phyloP scores from a whole-genome alignment of 1,139 yeast genomes.

The Kodamaea sp. region DNA sequence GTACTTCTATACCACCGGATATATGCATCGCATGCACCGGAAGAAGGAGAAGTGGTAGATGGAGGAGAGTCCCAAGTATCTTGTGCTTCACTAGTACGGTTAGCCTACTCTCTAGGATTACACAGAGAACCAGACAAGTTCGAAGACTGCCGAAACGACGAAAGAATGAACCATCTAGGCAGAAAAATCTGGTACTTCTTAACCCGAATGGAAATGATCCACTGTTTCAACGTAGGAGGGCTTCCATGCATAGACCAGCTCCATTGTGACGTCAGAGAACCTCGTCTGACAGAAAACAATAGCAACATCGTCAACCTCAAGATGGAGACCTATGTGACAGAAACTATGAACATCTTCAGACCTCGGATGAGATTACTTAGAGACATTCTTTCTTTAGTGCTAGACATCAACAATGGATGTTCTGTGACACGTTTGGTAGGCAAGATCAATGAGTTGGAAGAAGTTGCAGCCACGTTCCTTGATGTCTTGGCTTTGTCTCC shows the following conservation, averaged over 20 bases:
- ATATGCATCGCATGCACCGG: conserved; percentile 50
- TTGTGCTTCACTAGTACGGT: conserved; percentile 46
- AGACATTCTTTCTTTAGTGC: conserved; percentile 13
- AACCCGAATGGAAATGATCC: conserved; percentile 23
- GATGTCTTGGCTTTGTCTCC: conserved; percentile 3
- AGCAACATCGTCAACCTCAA: conserved; percentile 2
- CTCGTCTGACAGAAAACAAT: conserved; percentile 19
- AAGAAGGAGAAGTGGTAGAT: conserved; percentile 49
- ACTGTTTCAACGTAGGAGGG: conserved; percentile 40
- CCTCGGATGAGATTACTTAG: conserved; percentile 10
- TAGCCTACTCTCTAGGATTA: conserved; percentile 52
- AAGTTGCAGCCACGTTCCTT: conserved; percentile 11
- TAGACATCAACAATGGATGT: conserved; percentile 24
- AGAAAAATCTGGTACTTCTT: conserved; percentile 58
- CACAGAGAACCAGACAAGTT: conserved; percentile 51
- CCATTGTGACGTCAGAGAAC: conserved; percentile 15
- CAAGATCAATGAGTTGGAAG: conserved; percentile 21
- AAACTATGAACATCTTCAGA: conserved; percentile 8
- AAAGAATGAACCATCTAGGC: conserved; percentile 37
- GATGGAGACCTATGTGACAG: conserved; percentile 9
- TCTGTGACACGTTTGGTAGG: conserved; percentile 24
- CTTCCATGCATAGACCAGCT: conserved; percentile 22
- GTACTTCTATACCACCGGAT: conserved; percentile 43
- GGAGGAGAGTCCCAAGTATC: conserved; percentile 51
- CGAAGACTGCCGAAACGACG: conserved; percentile 26